Evolutionary conservation across 768 basidiomycete species (phyloP).

Genomic region (Candolleomyces eurysporus): DNA sequence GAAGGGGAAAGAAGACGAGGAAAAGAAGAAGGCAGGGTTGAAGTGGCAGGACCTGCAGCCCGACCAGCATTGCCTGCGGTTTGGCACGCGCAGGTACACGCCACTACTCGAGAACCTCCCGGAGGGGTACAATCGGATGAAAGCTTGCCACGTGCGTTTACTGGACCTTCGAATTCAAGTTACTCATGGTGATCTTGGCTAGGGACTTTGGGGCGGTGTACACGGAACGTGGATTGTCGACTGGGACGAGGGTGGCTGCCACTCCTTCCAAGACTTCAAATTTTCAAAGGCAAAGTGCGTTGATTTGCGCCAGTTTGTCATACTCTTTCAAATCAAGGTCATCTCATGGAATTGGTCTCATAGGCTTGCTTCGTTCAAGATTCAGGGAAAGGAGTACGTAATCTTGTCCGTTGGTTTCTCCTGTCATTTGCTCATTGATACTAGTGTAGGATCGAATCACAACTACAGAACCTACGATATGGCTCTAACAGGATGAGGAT

Average conservation of each 20-base stretch:
- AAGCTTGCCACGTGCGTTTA: background rate
- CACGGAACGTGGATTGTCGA: slow-evolving; percentile 1
- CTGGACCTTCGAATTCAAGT: background rate
- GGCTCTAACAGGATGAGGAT: background rate
- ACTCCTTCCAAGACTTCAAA: background rate
- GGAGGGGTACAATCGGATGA: background rate
- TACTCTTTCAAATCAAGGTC: background rate
- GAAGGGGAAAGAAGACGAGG: slow-evolving; percentile 1
- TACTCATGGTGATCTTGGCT: background rate
- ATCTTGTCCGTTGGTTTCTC: background rate
- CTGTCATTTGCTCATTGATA: no score
- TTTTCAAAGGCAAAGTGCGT: background rate
- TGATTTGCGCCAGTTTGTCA: background rate
- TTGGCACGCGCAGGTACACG: background rate
- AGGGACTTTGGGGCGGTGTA: background rate
- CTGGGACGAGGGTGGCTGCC: background rate
- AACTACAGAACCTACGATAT: background rate
- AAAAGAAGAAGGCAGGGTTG: background rate
- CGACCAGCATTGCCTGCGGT: background rate
- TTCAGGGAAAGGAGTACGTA: background rate
- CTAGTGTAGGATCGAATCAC: background rate
- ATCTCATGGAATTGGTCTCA: no score
- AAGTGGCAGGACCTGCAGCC: background rate
- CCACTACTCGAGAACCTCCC: background rate
- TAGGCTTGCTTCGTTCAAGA: background rate